Evolutionary conservation across 2,329 filamentous ascomycete species (phyloP).

Genomic region (Periconia sp.): DNA sequence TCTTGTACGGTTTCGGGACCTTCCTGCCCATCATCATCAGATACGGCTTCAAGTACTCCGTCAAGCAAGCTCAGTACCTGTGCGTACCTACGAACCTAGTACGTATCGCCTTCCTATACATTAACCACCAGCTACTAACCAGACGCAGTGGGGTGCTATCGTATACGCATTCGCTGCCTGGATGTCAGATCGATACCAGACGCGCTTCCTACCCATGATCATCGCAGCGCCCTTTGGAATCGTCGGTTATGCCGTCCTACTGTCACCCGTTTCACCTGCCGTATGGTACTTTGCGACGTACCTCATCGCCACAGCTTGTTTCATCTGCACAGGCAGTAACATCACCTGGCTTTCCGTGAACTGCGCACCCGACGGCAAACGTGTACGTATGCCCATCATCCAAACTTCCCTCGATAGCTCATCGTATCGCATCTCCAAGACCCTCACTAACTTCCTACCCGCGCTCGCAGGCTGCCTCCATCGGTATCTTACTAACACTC

Average conservation of each 20-base stretch:
- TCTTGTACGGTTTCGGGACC: constrained; percentile 46
- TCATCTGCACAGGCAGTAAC: constrained; percentile 37
- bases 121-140: too few relatives aligned
- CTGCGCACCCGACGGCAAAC: constrained; percentile 35
- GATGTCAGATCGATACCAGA: constrained; percentile 41
- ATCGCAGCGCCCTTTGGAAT: constrained; percentile 34
- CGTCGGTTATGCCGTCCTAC: constrained; percentile 33
- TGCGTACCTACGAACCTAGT: too few relatives aligned
- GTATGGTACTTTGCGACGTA: constrained; percentile 37
- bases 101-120: too few relatives aligned
- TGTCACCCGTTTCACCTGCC: constrained; percentile 25
- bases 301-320: constrained; percentile 36
- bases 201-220: constrained; percentile 42
- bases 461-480: constrained; percentile 15
- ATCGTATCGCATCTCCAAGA: too few relatives aligned
- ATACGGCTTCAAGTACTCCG: constrained; percentile 44
- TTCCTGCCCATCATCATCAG: constrained; percentile 49
- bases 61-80: constrained; percentile 31
- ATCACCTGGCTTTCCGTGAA: constrained; percentile 38
- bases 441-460: too few relatives aligned
- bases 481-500: constrained; percentile 35
- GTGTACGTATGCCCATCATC: constrained; percentile 8
- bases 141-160: constrained; percentile 39
- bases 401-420: too few relatives aligned
- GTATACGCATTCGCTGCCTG: constrained; percentile 45